phyloP scores from a whole-genome alignment of 805 yeast genomes.

The Pichia deserticola region DNA sequence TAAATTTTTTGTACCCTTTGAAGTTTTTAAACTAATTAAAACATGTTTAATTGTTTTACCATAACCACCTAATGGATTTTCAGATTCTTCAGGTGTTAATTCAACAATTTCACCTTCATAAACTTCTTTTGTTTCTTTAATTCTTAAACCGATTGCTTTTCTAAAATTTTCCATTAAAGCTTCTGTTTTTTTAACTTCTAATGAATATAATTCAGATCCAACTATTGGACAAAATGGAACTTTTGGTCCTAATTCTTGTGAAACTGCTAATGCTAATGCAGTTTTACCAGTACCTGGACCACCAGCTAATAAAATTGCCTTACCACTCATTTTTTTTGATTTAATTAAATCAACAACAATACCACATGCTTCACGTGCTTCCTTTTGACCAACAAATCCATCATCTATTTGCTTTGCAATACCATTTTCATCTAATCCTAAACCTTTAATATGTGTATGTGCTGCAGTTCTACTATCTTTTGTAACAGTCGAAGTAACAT shows the following conservation, averaged over 20 bases:
- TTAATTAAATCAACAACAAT: constrained; percentile 88
- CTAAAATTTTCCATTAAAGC: constrained; percentile 95
- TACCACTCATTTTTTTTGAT: constrained; percentile 91
- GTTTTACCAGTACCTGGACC: constrained; percentile 99
- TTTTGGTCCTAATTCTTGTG: constrained; percentile 62
- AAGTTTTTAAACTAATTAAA: constrained; percentile 91
- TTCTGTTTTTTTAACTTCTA: constrained; percentile 92
- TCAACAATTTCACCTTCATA: constrained; percentile 99
- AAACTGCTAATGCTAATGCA: constrained; percentile 91
- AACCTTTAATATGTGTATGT: constrained; percentile 95
- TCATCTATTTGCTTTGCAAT: constrained; percentile 75
- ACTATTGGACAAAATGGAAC: constrained; percentile 96
- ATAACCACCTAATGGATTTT: constrained; percentile 96
- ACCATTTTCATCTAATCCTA: constrained; percentile 90
- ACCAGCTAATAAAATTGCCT: constrained; percentile 93
- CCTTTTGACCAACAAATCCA: constrained; percentile 96
- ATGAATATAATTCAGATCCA: constrained; percentile 87
- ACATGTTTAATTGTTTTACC: constrained; percentile 57
- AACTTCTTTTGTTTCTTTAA: constrained; percentile 93
- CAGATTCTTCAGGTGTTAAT: constrained; percentile 73
- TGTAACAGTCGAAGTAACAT: constrained; percentile 12
- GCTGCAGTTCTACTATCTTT: constrained; percentile 53
- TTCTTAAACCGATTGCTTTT: constrained; percentile 89
- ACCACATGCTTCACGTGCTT: constrained; percentile 92
- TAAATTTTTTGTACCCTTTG: constrained; percentile 92